Conservation (phyloP, 441 rosid genomes). For the Populus hybrid region DNA sequence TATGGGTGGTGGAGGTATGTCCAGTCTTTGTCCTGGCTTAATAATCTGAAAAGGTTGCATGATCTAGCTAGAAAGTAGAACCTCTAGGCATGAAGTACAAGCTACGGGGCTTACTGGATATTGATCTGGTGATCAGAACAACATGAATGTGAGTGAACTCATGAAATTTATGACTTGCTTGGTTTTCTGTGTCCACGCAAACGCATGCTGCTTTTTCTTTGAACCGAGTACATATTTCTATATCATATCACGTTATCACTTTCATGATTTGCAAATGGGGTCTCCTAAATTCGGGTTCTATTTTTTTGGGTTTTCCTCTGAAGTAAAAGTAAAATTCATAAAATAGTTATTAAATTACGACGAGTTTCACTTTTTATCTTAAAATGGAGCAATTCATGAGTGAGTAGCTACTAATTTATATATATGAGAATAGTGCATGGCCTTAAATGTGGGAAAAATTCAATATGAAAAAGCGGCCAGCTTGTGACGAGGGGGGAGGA, state of each 20-base stretch:
- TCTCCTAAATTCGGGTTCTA: too few relatives aligned
- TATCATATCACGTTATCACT: neutral
- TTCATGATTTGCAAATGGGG: neutral
- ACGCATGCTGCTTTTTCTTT: too few relatives aligned
- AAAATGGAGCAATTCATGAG: neutral
- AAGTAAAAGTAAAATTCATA: neutral
- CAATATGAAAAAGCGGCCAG: too few relatives aligned
- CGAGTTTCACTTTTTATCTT: neutral
- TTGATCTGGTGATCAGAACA: too few relatives aligned
- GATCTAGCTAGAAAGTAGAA: too few relatives aligned
- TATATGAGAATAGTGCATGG: neutral
- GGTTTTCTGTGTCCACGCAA: too few relatives aligned
- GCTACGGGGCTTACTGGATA: too few relatives aligned
- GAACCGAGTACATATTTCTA: too few relatives aligned
- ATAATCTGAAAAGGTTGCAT: neutral
- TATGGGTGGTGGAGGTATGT: slow-evolving; percentile 10
- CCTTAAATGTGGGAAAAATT: too few relatives aligned
- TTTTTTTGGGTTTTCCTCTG: neutral
- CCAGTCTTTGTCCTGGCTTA: neutral
- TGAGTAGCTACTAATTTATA: neutral
- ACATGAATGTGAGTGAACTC: too few relatives aligned
- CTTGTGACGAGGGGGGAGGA: neutral
- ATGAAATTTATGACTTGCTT: too few relatives aligned
- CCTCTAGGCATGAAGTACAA: too few relatives aligned
- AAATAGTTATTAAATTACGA: neutral